Conservation (phyloP, 768 basidiomycete species). For the Panaeolus cyanescens region DNA sequence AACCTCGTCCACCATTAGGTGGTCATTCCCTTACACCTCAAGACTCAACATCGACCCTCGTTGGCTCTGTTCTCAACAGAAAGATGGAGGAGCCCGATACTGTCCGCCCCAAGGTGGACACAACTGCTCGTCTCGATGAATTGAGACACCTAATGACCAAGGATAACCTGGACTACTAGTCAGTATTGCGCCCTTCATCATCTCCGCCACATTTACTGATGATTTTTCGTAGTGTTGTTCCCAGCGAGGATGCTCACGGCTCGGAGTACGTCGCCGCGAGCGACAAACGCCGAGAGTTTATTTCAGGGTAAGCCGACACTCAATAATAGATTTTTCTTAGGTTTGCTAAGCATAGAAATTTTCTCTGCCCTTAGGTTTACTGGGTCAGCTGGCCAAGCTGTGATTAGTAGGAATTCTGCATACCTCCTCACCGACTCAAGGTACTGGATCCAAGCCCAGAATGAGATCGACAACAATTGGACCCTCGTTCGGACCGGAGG, state of each 20-base stretch:
- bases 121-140: constrained; percentile 57
- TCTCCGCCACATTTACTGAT: constrained; percentile 8
- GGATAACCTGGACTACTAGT: constrained; percentile 78
- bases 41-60: constrained; percentile 71
- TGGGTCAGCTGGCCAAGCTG: constrained; percentile 65
- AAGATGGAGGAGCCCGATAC: constrained; percentile 68
- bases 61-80: constrained; percentile 73
- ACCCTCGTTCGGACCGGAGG: constrained; percentile 59
- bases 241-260: constrained; percentile 80
- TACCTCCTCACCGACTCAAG: constrained; percentile 81
- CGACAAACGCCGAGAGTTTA: constrained; percentile 78
- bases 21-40: constrained; percentile 49
- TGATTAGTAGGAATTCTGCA: constrained; percentile 65
- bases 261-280: constrained; percentile 80
- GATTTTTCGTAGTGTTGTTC: constrained; percentile 55
- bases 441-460: constrained; percentile 79
- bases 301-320: constrained; percentile 59
- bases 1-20: constrained; percentile 34
- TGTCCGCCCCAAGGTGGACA: constrained; percentile 55
- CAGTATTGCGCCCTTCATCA: constrained; percentile 29
- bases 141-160: constrained; percentile 68
- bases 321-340: not conserved
- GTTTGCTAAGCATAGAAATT: not conserved
- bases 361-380: constrained; percentile 23
- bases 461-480: constrained; percentile 78